Conservation (phyloP, 352 stramenopile genomes). For the Elongisporangium anandrum region DNA sequence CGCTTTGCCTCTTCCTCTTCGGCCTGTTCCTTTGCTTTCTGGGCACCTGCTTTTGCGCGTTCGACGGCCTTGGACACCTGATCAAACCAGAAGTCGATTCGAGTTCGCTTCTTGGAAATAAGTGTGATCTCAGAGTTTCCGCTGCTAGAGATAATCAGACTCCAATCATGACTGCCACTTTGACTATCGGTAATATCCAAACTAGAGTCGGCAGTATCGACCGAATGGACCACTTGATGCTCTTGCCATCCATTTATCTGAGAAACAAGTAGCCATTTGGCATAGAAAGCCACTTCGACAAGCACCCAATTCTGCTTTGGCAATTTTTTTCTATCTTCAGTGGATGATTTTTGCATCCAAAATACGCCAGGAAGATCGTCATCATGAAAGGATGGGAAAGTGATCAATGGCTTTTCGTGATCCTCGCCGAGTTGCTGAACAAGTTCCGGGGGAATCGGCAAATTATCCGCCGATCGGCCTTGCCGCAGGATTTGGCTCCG, state of each 20-base stretch:
- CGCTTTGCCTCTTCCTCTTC: constrained; percentile 1
- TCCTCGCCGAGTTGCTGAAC: constrained; percentile 6
- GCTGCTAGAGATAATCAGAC: constrained; percentile 21
- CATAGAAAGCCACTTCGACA: constrained; percentile 36
- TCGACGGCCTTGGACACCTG: constrained; percentile 40
- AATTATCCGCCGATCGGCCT: constrained; percentile 12
- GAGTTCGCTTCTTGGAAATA: constrained; percentile 35
- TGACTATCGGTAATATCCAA: constrained; percentile 23
- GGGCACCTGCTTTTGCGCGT: constrained; percentile 9
- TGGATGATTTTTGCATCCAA: constrained; percentile 15
- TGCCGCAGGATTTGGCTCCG: constrained; percentile 18
- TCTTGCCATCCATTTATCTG: constrained; percentile 31
- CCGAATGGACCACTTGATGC: constrained; percentile 15
- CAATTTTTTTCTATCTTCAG: background rate
- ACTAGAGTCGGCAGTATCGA: constrained; percentile 17
- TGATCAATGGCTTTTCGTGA: constrained; percentile 6
- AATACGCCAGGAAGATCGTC: constrained; percentile 45
- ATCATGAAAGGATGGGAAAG: constrained; percentile 43
- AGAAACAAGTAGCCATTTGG: constrained; percentile 31
- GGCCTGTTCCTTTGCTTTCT: constrained; percentile 13
- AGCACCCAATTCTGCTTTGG: constrained; percentile 19
- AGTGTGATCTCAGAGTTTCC: constrained; percentile 10
- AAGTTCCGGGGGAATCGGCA: constrained; percentile 23
- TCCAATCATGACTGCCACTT: constrained; percentile 34
- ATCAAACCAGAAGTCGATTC: constrained; percentile 60